Base-by-base conservation (phyloP, 225 moss, liverwort and hornwort species). In the Thuidium tamariscinum region DNA sequence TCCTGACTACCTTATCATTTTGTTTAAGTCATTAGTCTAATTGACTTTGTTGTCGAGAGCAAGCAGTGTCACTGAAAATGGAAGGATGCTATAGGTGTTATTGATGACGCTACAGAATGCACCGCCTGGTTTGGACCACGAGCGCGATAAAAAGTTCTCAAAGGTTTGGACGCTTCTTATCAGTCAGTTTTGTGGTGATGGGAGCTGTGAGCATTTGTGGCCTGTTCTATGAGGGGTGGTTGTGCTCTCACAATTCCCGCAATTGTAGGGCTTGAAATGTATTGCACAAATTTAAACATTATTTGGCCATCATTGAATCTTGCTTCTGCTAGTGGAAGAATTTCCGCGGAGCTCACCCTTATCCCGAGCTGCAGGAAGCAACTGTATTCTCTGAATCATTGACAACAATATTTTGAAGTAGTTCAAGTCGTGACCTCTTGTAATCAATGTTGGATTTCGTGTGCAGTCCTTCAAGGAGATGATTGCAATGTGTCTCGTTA, bases 51-150 rank as follows among this genome's bases (percentile, higher is more conserved):
- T 84, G 72, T 62, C 59, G 39, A 60, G 78, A 79, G 79, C 29
- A 36, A 79, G 51, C 41, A 68, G 69, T 85, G 76, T 83, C 74
- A 78, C 80, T 89, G 71, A 80, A 80, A 64, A 71, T 81, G 81
- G 62, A 72, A 86, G 86, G 42, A 37, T 91, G 80, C 76, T 85
- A 77, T 86, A 95, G 94, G 94, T 95, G 75, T 84, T 99, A 84
- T 93, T 99, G 20, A 99, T 99, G 99, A 99, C 99, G 20, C 90
- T 99, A 71, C 99, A 99, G 79, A 99, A 99, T 91, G 99, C 99
- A 36, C 99, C 99, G 22, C 99, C 99, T 30, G 99, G 99, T 52
- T 93, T 99, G 64, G 99, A 99, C 83, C 95, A 89, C 65, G 99
- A 99, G 81, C 90, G 99, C 42, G 99, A 99, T 84, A 99, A 97